A percentile compares a stretch with the other conserved stretches of the same genome.
These are phyloP conservation scores for Wickerhamiella siamensis DNA, from an alignment of 805 yeast species.

Conservation along the genomic window DNA sequence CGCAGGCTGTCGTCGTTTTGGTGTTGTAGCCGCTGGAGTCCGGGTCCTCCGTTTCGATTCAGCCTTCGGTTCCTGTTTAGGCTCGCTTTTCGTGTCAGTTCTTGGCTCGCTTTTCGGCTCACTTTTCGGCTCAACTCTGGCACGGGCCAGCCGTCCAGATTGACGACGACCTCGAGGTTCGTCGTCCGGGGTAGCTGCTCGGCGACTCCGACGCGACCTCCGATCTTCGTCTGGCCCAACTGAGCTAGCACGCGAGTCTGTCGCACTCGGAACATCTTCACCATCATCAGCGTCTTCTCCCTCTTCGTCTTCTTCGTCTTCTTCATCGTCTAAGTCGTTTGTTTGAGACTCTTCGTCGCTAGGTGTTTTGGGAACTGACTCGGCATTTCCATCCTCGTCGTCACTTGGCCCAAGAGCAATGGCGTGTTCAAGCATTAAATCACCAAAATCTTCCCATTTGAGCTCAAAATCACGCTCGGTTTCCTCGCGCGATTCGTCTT, in stretches of 20 bases:
- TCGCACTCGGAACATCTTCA: constrained; percentile 2
- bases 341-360: constrained; percentile 20
- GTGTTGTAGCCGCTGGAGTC: constrained; percentile 26
- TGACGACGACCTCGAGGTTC: constrained; percentile 8
- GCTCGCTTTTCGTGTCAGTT: constrained; percentile 2
- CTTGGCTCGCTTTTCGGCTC: constrained; percentile 3
- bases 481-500: constrained; percentile 12
- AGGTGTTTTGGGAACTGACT: constrained; percentile 26
- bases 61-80: not conserved
- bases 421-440: constrained; percentile 29
- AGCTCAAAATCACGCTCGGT: constrained; percentile 25
- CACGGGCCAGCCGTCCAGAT: not conserved
- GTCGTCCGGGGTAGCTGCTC: constrained; percentile 3
- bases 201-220: not conserved
- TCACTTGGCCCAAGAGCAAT: not conserved
- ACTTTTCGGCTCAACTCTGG: constrained; percentile 1
- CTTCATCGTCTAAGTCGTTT: constrained; percentile 12
- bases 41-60: constrained; percentile 12
- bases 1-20: constrained; percentile 62
- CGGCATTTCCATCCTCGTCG: constrained; percentile 22
- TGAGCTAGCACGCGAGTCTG: constrained; percentile 8
- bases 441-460: constrained; percentile 35
- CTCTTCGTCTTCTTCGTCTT: constrained; percentile 3
- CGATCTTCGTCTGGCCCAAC: not conserved
- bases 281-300: constrained; percentile 7